Percentiles rank a stretch among this genome's conserved stretches.
Conservation (phyloP, 148 eudicot species). For the Rhododendron molle region DNA sequence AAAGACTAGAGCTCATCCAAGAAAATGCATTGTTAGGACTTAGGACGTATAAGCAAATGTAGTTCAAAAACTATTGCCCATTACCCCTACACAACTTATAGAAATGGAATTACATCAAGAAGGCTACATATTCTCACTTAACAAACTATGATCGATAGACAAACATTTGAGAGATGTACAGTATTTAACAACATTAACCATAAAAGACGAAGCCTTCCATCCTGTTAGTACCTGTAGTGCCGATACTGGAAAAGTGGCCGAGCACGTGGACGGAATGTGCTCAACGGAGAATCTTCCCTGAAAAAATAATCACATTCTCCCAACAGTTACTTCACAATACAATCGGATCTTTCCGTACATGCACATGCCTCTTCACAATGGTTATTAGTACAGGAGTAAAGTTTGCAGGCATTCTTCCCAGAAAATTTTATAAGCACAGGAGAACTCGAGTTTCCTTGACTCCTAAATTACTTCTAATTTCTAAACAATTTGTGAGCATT, state of each 20-base stretch:
- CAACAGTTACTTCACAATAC: constrained; percentile 7
- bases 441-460: neutral
- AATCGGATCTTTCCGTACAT: neutral
- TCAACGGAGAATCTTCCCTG: constrained; percentile 87
- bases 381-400: neutral
- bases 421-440: neutral
- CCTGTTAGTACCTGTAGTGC: constrained; percentile 63
- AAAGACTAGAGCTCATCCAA: neutral
- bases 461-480: neutral
- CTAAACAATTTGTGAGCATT: neutral
- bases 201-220: constrained; percentile 3
- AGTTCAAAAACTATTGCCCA: neutral
- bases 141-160: neutral
- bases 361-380: neutral
- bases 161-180: neutral
- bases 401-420: neutral
- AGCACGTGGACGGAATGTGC: constrained; percentile 89
- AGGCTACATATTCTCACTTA: neutral
- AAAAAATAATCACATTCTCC: constrained; percentile 3
- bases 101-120: neutral
- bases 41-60: neutral
- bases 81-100: neutral
- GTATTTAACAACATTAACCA: neutral
- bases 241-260: constrained; percentile 94
- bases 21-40: neutral